Evolutionary conservation across 495 filamentous ascomycete genomes (phyloP), one percentile per base, ranked within the genome.

Genomic region (Evernia prunastri): DNA sequence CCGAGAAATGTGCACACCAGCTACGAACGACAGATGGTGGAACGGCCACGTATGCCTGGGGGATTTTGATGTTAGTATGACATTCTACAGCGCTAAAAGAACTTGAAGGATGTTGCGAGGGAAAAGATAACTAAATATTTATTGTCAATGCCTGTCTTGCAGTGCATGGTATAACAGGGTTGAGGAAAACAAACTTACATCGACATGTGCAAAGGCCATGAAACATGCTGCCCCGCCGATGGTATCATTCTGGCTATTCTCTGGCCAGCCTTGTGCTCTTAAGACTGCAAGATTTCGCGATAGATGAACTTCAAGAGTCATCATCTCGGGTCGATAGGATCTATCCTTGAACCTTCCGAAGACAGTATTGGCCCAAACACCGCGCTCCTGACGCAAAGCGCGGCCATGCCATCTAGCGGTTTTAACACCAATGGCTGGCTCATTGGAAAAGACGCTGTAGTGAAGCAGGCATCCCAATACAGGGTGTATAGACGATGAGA

Each of bases 161-260:
- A 8, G 5, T 11, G 3, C 40, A 43, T 43, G 4, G 20, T 20
- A 10, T 43, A 43, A 8, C 40, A 20, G 1, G 40, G 6, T 20
- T 43, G 15, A 20, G 42, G 17, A 6, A 15, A 59, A 59, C 56
- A 59, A 43, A 43, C 40, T 20, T 43, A 43, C 56, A 15, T 59
- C 39, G 3, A 67, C 60, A 23, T 67, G 10, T 13, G 31, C 65
- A 56, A 67, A 67, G 31, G 51, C 56, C 65, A 67, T 37, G 65
- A 63, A 67, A 37, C 53, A 67, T 12, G 65, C 65, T 6, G 65
- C 65, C 7, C 65, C 65, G 33, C 18, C 39, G 11, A 67, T 58
- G 12, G 49, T 63, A 57, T 67, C 65, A 13, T 31, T 35, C 4
- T 13, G 9, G 58, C 29, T 57, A 20, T 51, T 18, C 23, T 43